Evolutionary conservation across 805 yeast species (phyloP).

Genomic region (Saturnispora saitoi): DNA sequence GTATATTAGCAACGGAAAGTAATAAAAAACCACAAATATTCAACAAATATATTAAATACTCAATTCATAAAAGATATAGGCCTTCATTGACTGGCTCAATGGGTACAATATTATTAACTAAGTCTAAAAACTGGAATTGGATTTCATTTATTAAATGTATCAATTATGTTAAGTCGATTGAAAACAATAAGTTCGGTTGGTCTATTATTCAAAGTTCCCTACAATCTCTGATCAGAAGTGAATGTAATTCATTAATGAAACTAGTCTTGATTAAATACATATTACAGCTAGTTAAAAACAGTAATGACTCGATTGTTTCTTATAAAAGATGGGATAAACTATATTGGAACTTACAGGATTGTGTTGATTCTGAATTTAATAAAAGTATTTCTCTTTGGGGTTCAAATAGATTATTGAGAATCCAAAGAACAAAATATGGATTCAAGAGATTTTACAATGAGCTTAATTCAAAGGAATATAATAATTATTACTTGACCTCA

Average conservation of each 20-base stretch:
- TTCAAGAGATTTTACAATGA: not conserved
- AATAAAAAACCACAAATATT: not conserved
- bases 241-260: not conserved
- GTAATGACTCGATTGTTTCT: slow-evolving; percentile 5
- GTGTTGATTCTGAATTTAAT: slow-evolving; percentile 5
- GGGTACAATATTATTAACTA: slow-evolving; percentile 1
- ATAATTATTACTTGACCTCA: not conserved
- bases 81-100: slow-evolving; percentile 11
- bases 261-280: slow-evolving; percentile 10
- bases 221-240: not conserved
- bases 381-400: slow-evolving; percentile 7
- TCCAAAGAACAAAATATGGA: slow-evolving; percentile 2
- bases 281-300: not conserved
- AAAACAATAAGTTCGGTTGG: slow-evolving; percentile 1
- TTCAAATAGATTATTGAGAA: not conserved
- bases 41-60: not conserved
- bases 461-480: not conserved
- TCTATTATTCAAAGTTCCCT: slow-evolving; percentile 3
- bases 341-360: slow-evolving; percentile 10
- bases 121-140: not conserved
- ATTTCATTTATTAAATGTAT: not conserved
- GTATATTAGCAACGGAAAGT: not conserved
- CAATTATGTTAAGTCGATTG: not conserved
- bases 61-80: slow-evolving; percentile 9
- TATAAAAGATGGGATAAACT: slow-evolving; percentile 9